A percentile compares a stretch with the other conserved stretches of the same genome.
phyloP scores from a whole-genome alignment of 495 filamentous ascomycete species.

The Hypoxylon cercidicola region DNA sequence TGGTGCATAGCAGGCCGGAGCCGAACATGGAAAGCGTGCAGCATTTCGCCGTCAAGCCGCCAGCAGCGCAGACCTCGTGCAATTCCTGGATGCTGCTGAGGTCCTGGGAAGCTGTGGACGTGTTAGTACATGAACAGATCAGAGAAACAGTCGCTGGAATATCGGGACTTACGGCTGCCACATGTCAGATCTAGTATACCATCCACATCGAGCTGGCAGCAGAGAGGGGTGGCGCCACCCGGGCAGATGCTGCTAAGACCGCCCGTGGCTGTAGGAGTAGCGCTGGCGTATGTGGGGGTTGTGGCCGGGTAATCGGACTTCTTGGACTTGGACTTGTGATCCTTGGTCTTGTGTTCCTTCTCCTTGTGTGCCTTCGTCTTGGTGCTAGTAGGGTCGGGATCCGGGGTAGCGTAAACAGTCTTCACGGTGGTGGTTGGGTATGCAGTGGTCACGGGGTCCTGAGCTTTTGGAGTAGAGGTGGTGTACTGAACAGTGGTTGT shows the following conservation, averaged over 20 bases:
- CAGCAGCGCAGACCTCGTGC: conserved; percentile 6
- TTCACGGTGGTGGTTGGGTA: background rate
- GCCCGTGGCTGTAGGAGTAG: conserved; percentile 1
- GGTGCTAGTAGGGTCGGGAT: too few species aligned
- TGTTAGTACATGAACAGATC: conserved; percentile 6
- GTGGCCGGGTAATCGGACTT: background rate
- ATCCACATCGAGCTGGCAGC: conserved; percentile 35
- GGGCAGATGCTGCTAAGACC: conserved; percentile 28
- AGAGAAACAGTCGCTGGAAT: background rate
- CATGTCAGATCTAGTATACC: conserved; percentile 34
- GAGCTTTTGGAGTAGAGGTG: conserved; percentile 6
- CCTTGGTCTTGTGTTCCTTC: too few species aligned
- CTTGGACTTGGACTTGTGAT: background rate
- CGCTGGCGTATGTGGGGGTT: conserved; percentile 1
- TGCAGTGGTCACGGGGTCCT: too few species aligned
- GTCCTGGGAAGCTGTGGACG: conserved; percentile 13
- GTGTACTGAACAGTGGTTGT: conserved; percentile 10
- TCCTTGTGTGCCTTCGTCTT: too few species aligned
- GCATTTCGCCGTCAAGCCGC: conserved; percentile 35
- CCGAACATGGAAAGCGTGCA: conserved; percentile 21
- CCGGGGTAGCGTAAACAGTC: too few species aligned
- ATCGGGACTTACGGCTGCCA: conserved; percentile 28
- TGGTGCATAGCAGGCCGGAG: conserved; percentile 30
- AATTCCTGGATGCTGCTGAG: conserved; percentile 31
- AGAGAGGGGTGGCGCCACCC: conserved; percentile 22